These are phyloP conservation scores for Cucurbita moschata DNA, from an alignment of 306 rosid species.

Conservation along the genomic window DNA sequence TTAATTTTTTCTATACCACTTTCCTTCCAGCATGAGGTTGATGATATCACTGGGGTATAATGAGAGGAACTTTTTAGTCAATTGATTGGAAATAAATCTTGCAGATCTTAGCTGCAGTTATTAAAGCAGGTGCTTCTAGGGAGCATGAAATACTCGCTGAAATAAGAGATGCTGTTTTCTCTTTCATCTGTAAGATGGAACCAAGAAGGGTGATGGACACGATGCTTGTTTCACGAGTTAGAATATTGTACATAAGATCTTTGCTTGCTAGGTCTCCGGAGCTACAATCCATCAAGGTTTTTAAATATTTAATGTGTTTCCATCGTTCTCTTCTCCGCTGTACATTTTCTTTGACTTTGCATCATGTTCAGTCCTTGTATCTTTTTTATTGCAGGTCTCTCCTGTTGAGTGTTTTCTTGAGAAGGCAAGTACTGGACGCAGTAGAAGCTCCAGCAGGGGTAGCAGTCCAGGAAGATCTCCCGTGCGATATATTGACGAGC, in stretches of 20 bases:
- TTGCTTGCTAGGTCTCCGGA: slow-evolving; percentile 93
- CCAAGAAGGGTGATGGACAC: slow-evolving; percentile 96
- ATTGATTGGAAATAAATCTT: neutral
- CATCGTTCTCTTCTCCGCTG: neutral
- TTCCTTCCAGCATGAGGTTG: neutral
- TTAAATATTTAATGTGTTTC: neutral
- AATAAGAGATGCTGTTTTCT: slow-evolving; percentile 85
- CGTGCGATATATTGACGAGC: slow-evolving; percentile 60
- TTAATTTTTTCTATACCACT: neutral
- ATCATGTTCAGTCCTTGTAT: slow-evolving; percentile 7
- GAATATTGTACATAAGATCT: slow-evolving; percentile 86
- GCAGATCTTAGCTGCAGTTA: slow-evolving; percentile 94
- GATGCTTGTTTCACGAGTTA: slow-evolving; percentile 96
- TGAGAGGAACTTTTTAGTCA: neutral
- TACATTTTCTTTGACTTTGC: neutral
- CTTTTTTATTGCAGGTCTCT: slow-evolving; percentile 42
- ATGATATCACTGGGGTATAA: neutral
- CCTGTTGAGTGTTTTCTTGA: slow-evolving; percentile 84
- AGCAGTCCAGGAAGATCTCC: slow-evolving; percentile 93
- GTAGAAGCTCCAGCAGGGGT: slow-evolving; percentile 84
- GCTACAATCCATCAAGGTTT: slow-evolving; percentile 93
- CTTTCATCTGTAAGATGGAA: slow-evolving; percentile 88
- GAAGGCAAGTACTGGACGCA: slow-evolving; percentile 60
- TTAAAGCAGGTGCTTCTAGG: slow-evolving; percentile 97
- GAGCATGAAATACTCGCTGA: slow-evolving; percentile 99